These are phyloP conservation scores for Ogataea haglerorum DNA, from an alignment of 805 yeast genomes.

Conservation along the genomic window DNA sequence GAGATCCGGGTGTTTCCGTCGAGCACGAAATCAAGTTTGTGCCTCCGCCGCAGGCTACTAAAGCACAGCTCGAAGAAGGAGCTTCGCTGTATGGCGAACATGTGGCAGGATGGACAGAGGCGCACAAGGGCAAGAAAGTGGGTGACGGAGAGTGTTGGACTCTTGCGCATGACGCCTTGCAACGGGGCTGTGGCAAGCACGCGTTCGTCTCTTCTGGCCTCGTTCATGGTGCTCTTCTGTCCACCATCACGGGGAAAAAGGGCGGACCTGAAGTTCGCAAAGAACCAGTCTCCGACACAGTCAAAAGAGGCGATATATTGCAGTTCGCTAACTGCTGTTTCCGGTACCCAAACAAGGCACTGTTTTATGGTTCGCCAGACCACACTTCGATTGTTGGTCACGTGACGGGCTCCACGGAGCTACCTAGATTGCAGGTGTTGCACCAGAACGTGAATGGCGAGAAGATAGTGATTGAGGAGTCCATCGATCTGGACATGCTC, in stretches of 20 bases:
- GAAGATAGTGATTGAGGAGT: conserved; percentile 39
- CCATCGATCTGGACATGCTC: conserved; percentile 36
- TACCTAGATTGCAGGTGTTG: conserved; percentile 32
- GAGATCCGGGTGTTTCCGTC: conserved; percentile 23
- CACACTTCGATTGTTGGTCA: conserved; percentile 44
- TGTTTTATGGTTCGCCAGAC: conserved; percentile 48
- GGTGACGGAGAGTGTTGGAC: conserved; percentile 65
- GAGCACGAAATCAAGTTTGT: conserved; percentile 31
- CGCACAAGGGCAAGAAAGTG: conserved; percentile 42
- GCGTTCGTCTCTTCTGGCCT: conserved; percentile 50
- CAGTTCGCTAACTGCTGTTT: conserved; percentile 45
- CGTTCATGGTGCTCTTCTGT: conserved; percentile 43
- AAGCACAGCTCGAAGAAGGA: conserved; percentile 32
- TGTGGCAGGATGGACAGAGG: conserved; percentile 54
- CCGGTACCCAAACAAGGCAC: conserved; percentile 34
- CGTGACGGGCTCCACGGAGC: conserved; percentile 28
- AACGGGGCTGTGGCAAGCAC: conserved; percentile 53
- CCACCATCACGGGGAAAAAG: conserved; percentile 18
- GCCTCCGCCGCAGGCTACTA: conserved; percentile 45
- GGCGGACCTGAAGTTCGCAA: conserved; percentile 18
- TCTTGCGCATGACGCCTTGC: conserved; percentile 50
- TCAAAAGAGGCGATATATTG: conserved; percentile 54
- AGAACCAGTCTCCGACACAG: conserved; percentile 35
- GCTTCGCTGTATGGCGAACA: conserved; percentile 45
- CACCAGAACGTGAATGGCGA: conserved; percentile 51